Base-by-base conservation (phyloP, 2,329 filamentous ascomycete genomes). In the Claviceps sp. region DNA sequence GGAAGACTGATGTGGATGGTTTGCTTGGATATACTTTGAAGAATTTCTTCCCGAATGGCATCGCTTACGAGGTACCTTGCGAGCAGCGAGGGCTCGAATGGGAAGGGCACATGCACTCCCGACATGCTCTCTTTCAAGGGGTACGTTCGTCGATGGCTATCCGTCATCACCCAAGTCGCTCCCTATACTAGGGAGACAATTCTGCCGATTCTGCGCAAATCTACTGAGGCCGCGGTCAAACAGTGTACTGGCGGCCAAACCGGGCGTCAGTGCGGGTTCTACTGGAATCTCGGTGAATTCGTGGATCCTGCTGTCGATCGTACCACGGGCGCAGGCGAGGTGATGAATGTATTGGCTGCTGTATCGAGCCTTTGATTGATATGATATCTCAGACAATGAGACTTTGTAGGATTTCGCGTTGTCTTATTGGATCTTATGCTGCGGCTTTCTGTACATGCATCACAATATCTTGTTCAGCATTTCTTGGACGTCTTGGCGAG, bases 101-200 rank as follows among this genome's bases (percentile, higher is more conserved):
- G 63, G 26, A 68, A 73, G 2, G 67, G 62, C 22, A 74, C 69
- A 22, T 91, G 87, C 70, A 82, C 82, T 53, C 73, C 77, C 47
- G 87, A 91, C 60, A 85, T 89, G 73, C 67, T 79, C 54, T 79
- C 80, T 1, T 89, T 85, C 76, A 87, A 87, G 66, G 84, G 83
- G 42, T 82, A 83, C 53, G 70, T 87, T 17, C 74, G 81, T 58
- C 76, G 81, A 42, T 86, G 82, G 80, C 70, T 88, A 58, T 73
- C 78, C 4, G 72, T 76, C 22, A 73, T 77, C 1, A 75, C 78
- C 2, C 73, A 83, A 57, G 52, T 87, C n/a, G 82, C 80, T 0
- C 84, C 85, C 0, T 74, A 73, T 46, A 81, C 77, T 1, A 66
- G 66, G 42, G 66, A 73, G 1, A 68, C 62, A 16, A 81, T 89